Base-by-base conservation (phyloP, 108 stramenopile species). In the Aurantiochytrium sp. region DNA sequence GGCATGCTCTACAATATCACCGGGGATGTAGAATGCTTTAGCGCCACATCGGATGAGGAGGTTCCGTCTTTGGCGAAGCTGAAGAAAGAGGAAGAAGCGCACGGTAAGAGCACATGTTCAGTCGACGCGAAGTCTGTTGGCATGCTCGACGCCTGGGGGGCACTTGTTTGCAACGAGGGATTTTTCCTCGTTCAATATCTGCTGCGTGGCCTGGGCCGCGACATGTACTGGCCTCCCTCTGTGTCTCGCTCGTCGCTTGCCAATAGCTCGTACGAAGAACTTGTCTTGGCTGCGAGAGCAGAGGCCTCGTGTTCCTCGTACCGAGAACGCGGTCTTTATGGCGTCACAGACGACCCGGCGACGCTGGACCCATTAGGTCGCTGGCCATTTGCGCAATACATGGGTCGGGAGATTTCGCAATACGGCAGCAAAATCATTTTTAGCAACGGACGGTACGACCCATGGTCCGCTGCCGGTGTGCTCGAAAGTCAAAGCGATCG, bases 371-470 rank as follows among this genome's bases (percentile, higher is more conserved):
- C 76, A 6, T 23, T 83, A 19, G 76, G 76, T 35, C 51, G 19
- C n/a, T 83, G 76, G 76, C 49, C 76, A 8, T 83, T 53, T 25
- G 76, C 76, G 19, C 49, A 83, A 35, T 83, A 83, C 4, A 47
- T 53, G 76, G 76, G 76, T 6, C 45, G 76, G 19, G 76, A 83
- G 23, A 53, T 83, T 23, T n/a, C 4, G 23, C 76, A 18, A 6
- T 83, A 83, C 4, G 51, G 49, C n/a, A 83, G 76, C 49, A 97
- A 97, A 89, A 95, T 98, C 83, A 90, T 98, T 28, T 97, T 97
- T 87, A 94, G 95, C 44, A 96, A 97, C 89, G 97, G 97, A 4
- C 87, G 93, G n/a, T 87, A 95, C 14, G 97, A 98, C 90, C 97
- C 97, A 4, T 98, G 97, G 97, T 88, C 87, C 43, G 93, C 93